Conservation (phyloP, 768 basidiomycete genomes). For the Panellus pusillus region DNA sequence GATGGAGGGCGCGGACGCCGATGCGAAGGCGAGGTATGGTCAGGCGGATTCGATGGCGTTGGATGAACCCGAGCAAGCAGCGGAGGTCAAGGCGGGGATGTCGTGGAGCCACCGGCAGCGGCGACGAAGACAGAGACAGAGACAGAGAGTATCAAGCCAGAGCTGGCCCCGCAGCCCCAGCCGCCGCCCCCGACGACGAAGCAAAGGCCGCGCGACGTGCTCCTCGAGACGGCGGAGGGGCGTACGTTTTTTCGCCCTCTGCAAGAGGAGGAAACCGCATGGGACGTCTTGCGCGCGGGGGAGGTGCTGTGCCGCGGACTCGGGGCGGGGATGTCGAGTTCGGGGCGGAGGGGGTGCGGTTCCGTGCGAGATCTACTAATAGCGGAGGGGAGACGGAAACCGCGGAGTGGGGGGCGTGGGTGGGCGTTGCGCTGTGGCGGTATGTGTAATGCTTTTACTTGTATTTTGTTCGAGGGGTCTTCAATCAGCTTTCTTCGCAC, state of each 20-base stretch:
- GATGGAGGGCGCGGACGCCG: background rate
- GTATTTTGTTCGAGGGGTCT: background rate
- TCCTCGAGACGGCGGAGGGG: constrained; percentile 4
- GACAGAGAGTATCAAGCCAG: background rate
- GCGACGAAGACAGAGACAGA: background rate
- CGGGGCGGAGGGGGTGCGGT: constrained; percentile 4
- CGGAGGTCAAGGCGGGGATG: background rate
- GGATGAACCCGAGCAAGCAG: background rate
- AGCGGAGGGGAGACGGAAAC: background rate
- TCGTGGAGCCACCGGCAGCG: background rate
- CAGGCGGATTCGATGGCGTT: background rate
- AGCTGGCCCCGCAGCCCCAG: background rate
- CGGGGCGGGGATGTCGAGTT: constrained; percentile 7
- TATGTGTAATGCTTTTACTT: background rate
- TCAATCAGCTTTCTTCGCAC: no score
- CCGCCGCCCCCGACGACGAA: background rate
- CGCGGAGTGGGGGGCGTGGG: background rate
- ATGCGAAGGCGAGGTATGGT: background rate
- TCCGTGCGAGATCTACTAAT: constrained; percentile 6
- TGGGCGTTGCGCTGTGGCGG: constrained; percentile 4
- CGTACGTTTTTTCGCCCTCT: background rate
- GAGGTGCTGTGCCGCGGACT: constrained; percentile 5
- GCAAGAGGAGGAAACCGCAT: background rate
- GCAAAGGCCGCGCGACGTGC: constrained; percentile 5
- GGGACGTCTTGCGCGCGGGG: constrained; percentile 3